Evolutionary conservation across 2,329 filamentous ascomycete species (phyloP), one percentile per base, ranked within the genome.

Genomic region (Stagonosporopsis cucurbitacearum): DNA sequence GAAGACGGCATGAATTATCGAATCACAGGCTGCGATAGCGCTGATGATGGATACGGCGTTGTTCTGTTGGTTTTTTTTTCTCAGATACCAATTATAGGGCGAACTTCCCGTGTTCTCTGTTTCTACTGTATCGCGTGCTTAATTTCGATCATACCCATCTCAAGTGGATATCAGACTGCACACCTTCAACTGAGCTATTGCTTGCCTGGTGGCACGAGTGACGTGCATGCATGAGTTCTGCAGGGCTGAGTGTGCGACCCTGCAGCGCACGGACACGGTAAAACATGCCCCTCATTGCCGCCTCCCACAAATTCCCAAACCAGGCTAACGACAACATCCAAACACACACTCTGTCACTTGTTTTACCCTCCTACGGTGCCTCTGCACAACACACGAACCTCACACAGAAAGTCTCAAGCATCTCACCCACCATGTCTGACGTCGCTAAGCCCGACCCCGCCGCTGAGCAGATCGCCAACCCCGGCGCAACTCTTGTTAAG

Each of bases 371-470:
- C 44, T 42, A 45, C 55, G 50, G 45, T 48, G 39, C 30, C 23
- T 39, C 46, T 39, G n/a, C 20, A 37, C 35, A 45, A 12, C 37
- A 50, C 50, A 54, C 37, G 48, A 50, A 55, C 49, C 15, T 33
- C 39, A 23, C 46, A 48, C 47, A 43, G 42, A 50, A 42, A 22
- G 40, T 42, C 11, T 15, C 42, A 33, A 51, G 23, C 39, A 23
- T 43, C 35, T 28, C 36, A 47, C 26, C 55, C 46, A 68, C 41
- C 47, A 76, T 76, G 74, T 69, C 74, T 65, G 74, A 77, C 66
- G 66, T 67, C 50, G 71, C 72, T 47, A 76, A 77, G 68, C 73
- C 75, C 56, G 75, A 78, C 66, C 74, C 75, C 65, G 68, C 75
- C 56, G 74, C 72, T 36, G 73, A 78, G 63, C 69, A 74, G 66